Evolutionary conservation across 208 protist genomes (phyloP), one percentile per base, ranked within the genome.

Genomic region (Herpetomonas samuelpessoai): DNA sequence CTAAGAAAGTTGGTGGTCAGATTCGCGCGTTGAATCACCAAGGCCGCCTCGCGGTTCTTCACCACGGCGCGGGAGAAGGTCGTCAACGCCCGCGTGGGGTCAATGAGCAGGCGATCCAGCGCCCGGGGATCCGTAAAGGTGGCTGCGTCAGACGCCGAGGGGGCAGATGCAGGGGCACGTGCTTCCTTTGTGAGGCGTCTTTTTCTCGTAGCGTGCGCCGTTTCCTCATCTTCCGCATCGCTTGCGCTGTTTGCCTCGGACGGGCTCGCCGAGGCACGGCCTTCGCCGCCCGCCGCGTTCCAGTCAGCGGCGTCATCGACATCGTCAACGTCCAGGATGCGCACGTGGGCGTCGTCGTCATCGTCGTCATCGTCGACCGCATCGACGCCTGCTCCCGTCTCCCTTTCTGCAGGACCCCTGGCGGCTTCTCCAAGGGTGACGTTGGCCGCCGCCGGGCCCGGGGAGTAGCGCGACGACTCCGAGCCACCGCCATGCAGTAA

Each of bases 1-100:
- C 83, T 92, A 12, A 95, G 64, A 52, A 79, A 95, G 14, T 61
- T 83, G 1, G 88, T 95, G 22, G 76, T 80, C 38, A 90, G 67
- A 51, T 95, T 95, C 6, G 85, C 65, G 41, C 81, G 80, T 67
- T 88, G 69, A 27, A 95, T 82, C 18, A 74, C 80, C 21, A 77
- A 38, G 14, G 81, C 88, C 12, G 83, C 78, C 2, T 74, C 54
- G 3, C 76, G 79, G 49, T 88, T 67, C 19, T 57, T 46, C 24
- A 90, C 84, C 3, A 92, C 78, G 22, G 65, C 10, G 29, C 85
- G 79, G 9, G 88, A 71, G 38, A 74, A 76, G 0, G 72, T 74
- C 9, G 47, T 86, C 30, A 59, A 67, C 1, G 71, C 65, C 26
- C 62, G 29, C 12, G 55, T 57, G 0, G 83, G 81, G 31, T 94